A percentile compares a stretch with the other conserved stretches of the same genome.
Evolutionary conservation across 2,329 filamentous ascomycete species (phyloP).

Genomic region (Monilinia fructicola): DNA sequence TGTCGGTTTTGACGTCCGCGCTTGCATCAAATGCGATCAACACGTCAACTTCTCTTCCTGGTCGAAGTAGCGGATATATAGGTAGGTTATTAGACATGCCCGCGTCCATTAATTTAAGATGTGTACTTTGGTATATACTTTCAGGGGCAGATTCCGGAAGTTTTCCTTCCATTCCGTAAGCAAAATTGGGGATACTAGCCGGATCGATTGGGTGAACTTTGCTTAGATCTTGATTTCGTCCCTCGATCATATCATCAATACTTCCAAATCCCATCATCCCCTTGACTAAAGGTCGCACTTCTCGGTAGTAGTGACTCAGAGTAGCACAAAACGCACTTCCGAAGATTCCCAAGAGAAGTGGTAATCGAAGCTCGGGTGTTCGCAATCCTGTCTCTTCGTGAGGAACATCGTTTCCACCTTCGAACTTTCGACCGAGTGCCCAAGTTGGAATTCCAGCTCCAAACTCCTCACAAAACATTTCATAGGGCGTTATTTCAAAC

Average conservation of each 20-base stretch:
- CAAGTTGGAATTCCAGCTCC: slow-evolving; percentile 91
- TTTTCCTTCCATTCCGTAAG: slow-evolving; percentile 73
- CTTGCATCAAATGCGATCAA: slow-evolving; percentile 92
- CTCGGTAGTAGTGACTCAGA: slow-evolving; percentile 91
- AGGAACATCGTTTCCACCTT: slow-evolving; percentile 65
- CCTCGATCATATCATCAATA: slow-evolving; percentile 80
- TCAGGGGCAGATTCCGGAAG: slow-evolving; percentile 76
- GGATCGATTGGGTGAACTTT: slow-evolving; percentile 96
- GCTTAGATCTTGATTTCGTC: slow-evolving; percentile 77
- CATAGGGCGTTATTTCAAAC: slow-evolving; percentile 94
- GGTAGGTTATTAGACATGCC: slow-evolving; percentile 99
- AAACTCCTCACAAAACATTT: slow-evolving; percentile 93
- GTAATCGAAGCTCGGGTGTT: slow-evolving; percentile 80
- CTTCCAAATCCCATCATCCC: slow-evolving; percentile 72
- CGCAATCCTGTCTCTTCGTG: slow-evolving; percentile 66
- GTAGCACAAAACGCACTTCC: slow-evolving; percentile 96
- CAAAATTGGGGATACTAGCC: slow-evolving; percentile 86
- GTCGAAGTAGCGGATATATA: slow-evolving; percentile 88
- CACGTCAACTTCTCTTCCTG: slow-evolving; percentile 84
- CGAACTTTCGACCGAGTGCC: slow-evolving; percentile 83
- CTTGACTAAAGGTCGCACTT: slow-evolving; percentile 79
- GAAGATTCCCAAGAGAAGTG: slow-evolving; percentile 89
- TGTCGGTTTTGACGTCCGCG: slow-evolving; percentile 85
- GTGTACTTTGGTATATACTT: slow-evolving; percentile 67
- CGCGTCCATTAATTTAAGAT: slow-evolving; percentile 89